phyloP scores from a whole-genome alignment of 108 stramenopile species.

The Pseudonitzschia delicatissima region DNA sequence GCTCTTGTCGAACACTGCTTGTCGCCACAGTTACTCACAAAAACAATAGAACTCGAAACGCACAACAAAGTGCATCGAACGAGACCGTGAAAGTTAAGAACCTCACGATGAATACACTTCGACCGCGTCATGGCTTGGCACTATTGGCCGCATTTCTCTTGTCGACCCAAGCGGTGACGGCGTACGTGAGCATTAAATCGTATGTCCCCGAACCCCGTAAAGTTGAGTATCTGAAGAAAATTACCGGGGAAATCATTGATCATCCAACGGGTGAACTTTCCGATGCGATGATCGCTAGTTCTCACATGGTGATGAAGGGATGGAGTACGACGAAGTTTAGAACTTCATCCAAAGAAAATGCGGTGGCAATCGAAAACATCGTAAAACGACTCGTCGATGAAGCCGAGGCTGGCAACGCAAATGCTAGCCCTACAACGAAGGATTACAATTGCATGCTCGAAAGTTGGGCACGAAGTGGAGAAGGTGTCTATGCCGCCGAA shows the following conservation, averaged over 20 bases:
- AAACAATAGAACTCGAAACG: too few relatives aligned
- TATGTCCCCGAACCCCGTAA: constrained; percentile 50
- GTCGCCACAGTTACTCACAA: too few relatives aligned
- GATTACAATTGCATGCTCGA: constrained; percentile 76
- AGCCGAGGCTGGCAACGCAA: constrained; percentile 53
- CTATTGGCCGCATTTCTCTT: too few relatives aligned
- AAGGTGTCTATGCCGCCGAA: constrained; percentile 49
- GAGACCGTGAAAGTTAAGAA: too few relatives aligned
- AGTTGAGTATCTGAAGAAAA: constrained; percentile 54
- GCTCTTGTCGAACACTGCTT: too few relatives aligned
- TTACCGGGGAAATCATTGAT: constrained; percentile 66
- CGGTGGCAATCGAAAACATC: constrained; percentile 62
- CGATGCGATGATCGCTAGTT: constrained; percentile 40
- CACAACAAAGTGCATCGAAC: too few relatives aligned
- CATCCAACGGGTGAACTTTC: constrained; percentile 46
- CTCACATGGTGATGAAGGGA: constrained; percentile 64
- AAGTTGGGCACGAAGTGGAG: constrained; percentile 63
- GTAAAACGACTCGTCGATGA: constrained; percentile 78
- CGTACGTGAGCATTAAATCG: constrained; percentile 35
- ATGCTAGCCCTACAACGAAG: constrained; percentile 29
- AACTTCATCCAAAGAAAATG: constrained; percentile 43
- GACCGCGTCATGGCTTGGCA: not conserved
- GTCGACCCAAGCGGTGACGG: not conserved
- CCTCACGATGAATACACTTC: not conserved
- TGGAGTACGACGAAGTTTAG: constrained; percentile 41